Evolutionary conservation across 1,139 yeast genomes (phyloP).

Genomic region (Sugiyamaella japonica): DNA sequence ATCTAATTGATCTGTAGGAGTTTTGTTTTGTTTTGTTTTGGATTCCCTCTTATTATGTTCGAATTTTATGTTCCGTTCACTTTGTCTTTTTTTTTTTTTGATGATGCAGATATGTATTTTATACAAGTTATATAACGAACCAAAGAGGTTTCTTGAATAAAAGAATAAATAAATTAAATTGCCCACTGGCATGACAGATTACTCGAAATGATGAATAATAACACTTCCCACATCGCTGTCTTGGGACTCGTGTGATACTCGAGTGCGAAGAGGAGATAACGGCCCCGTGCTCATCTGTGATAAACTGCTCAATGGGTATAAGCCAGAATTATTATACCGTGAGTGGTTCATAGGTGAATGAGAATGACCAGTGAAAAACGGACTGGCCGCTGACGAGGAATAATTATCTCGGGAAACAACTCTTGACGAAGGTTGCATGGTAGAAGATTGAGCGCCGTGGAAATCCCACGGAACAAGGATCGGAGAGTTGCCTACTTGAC

Average conservation of each 20-base stretch:
- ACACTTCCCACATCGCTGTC: constrained; percentile 21
- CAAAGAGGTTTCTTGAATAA: background rate
- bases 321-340: background rate
- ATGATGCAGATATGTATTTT: constrained; percentile 16
- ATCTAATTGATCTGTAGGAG: constrained; percentile 36
- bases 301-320: constrained; percentile 9
- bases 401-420: constrained; percentile 8
- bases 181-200: background rate
- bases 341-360: background rate
- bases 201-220: constrained; percentile 18
- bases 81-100: background rate
- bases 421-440: constrained; percentile 1
- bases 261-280: constrained; percentile 9
- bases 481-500: constrained; percentile 2
- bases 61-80: background rate
- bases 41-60: background rate
- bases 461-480: constrained; percentile 11
- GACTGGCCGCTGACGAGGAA: constrained; percentile 8
- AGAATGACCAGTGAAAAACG: constrained; percentile 4
- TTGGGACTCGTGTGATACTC: constrained; percentile 15
- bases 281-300: constrained; percentile 8
- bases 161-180: background rate
- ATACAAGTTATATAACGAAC: constrained; percentile 8
- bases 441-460: constrained; percentile 2
- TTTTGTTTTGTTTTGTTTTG: background rate